Base-by-base conservation (phyloP, 83 land plant species). In the Thuja plicata region DNA sequence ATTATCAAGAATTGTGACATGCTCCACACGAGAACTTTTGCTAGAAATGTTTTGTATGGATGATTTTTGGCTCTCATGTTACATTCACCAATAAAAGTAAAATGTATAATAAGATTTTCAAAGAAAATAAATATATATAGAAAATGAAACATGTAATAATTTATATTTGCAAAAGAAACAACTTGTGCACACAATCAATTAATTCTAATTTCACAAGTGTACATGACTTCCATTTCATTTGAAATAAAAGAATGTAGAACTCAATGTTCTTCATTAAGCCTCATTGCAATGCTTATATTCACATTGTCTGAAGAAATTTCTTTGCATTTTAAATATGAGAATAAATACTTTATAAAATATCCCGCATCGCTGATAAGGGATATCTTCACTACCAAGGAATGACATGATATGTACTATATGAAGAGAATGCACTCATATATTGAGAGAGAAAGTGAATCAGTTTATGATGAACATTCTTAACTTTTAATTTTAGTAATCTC, bases 321-420 rank as follows among this genome's bases (percentile, higher is more conserved):
- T 71, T 71, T 32, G 12, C 32, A 71, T 50, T 50, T 50, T 50
- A 11, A 46, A 46, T 50, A 50, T 50, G 54, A 50, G 54, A 50
- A 50, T 50, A 50, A 50, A 50, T 50, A 50, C 15, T 34, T 50
- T 11, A 12, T 24, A 55, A 54, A 27, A 88, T 8, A 37, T 46
- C 2, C 57, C 5, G 85, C 93, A 94, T 94, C 96, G 92, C 89
- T 91, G 91, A 45, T 86, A 91, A 38, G 91, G 87, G n/a, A 92
- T 87, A 30, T 91, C 85, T 57, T 90, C 90, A 55, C 41, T 86
- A 78, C 92, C 93, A 48, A 16, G 93, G 15, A 50, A 12, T 50
- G 11, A 50, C 54, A 50, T 50, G 54, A 62, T 62, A 62, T 62
- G n/a, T 62, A 62, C 27, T 62, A 62, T 24, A 62, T 62, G 70